A percentile compares a stretch with the other conserved stretches of the same genome.
Evolutionary conservation across 176 grass and related monocot species (phyloP).

Genomic region (Ampelocalamus luodianensis): DNA sequence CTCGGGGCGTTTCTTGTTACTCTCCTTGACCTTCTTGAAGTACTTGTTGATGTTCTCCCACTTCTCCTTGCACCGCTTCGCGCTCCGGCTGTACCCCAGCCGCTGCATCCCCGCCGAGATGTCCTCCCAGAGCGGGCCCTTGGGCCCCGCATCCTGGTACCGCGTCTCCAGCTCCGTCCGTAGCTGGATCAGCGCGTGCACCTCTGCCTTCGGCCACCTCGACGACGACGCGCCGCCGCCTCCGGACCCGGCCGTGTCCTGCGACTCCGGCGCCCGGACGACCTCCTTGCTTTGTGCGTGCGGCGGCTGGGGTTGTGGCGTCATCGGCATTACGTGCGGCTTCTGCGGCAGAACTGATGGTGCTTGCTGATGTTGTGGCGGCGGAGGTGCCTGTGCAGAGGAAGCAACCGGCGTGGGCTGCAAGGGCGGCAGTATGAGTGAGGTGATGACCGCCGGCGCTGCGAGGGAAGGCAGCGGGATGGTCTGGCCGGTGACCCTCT

Average conservation of each 20-base stretch:
- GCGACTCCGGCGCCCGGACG: slow-evolving; percentile 21
- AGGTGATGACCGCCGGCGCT: slow-evolving; percentile 9
- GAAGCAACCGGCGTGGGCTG: slow-evolving; percentile 41
- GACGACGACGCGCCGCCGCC: slow-evolving; percentile 56
- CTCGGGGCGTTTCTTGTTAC: slow-evolving; percentile 84
- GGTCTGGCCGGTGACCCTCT: slow-evolving; percentile 79
- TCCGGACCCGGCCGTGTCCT: slow-evolving; percentile 19
- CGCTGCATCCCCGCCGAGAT: slow-evolving; percentile 84
- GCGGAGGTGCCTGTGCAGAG: neutral
- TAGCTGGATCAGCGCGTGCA: slow-evolving; percentile 91
- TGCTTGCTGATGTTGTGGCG: neutral
- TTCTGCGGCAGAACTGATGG: slow-evolving; percentile 5
- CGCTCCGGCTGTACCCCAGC: slow-evolving; percentile 78
- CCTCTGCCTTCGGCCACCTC: slow-evolving; percentile 91
- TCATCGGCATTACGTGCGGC: slow-evolving; percentile 13
- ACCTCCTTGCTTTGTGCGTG: slow-evolving; percentile 40
- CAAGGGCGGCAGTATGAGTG: slow-evolving; percentile 6
- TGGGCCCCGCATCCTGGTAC: slow-evolving; percentile 82
- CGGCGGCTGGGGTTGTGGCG: slow-evolving; percentile 22
- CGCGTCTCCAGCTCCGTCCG: slow-evolving; percentile 69
- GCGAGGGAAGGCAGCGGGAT: slow-evolving; percentile 49
- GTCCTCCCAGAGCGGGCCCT: slow-evolving; percentile 96
- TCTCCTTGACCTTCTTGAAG: slow-evolving; percentile 99
- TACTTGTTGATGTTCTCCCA: slow-evolving; percentile 99
- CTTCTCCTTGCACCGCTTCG: slow-evolving; percentile 98